These are phyloP conservation scores for Mortierella sp. DNA, from an alignment of 371 early-diverging fungal species.

Conservation along the genomic window DNA sequence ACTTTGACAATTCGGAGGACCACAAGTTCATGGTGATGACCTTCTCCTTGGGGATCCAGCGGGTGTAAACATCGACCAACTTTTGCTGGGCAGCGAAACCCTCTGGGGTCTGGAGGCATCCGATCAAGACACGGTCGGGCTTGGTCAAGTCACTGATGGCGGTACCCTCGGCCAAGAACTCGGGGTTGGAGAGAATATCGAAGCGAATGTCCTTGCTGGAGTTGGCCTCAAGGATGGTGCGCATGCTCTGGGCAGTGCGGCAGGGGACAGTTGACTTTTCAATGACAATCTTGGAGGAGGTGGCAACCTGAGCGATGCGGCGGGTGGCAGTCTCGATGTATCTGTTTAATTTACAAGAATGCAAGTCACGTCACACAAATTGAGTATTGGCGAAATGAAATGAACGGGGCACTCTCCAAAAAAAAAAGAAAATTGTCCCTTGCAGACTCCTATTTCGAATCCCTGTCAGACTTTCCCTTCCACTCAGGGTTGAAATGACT, in stretches of 20 bases:
- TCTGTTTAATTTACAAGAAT: conserved; percentile 50
- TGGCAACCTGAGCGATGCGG: conserved; percentile 89
- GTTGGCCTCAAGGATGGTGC: conserved; percentile 89
- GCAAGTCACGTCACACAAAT: neutral
- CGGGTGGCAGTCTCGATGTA: conserved; percentile 91
- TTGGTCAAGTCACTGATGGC: conserved; percentile 87
- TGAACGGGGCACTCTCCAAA: neutral
- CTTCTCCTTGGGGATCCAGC: conserved; percentile 86
- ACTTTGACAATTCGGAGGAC: conserved; percentile 95
- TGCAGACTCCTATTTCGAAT: neutral
- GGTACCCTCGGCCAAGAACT: conserved; percentile 97
- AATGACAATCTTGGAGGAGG: conserved; percentile 89
- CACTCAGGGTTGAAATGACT: neutral
- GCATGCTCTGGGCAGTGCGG: conserved; percentile 92
- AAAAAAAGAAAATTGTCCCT: neutral
- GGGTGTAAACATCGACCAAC: conserved; percentile 76
- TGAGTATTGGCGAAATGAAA: too few relatives aligned
- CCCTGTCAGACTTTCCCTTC: neutral
- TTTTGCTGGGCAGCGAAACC: conserved; percentile 84
- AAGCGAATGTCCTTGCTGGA: conserved; percentile 79
- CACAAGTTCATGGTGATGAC: conserved; percentile 95
- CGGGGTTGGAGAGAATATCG: conserved; percentile 95
- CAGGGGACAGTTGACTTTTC: conserved; percentile 98
- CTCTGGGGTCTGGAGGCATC: conserved; percentile 83
- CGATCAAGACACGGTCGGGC: conserved; percentile 96